Base-by-base conservation (phyloP, 148 eudicot species). In the Cornus suecica region DNA sequence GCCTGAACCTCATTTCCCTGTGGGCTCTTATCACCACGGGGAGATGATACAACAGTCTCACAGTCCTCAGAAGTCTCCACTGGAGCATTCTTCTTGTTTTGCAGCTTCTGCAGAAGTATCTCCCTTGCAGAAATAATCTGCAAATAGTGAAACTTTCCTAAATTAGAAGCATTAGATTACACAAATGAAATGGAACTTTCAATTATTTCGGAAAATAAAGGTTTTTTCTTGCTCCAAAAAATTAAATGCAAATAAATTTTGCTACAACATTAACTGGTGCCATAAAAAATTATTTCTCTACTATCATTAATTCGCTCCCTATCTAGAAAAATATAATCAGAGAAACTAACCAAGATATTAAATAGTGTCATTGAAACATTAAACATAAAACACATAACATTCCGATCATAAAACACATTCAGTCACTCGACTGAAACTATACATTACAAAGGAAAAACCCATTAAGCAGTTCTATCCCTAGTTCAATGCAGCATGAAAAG, bases 61-160 rank as follows among this genome's bases (percentile, higher is more conserved):
- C 80, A 67, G 28, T 77, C 74, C 28, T 82, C 84, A 25, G 91
- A 76, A 68, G 71, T 72, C 30, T 70, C 80, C 29, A 41, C 70
- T 22, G 74, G 76, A 60, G 75, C 63, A 70, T 75, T 74, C 75
- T 66, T 86, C 77, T 83, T 85, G 67, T 79, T 78, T 70, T 54
- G 74, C 80, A 88, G 86, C 81, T 82, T 80, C 77, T 65, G 69
- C 72, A 91, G 71, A 71, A 91, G 79, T 31, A 74, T 79, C 58
- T 78, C 83, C 68, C 90, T 85, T 75, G 87, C 85, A 80, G 88
- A 80, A 79, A 84, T 74, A 75, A 87, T 83, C 96, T 93, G 80
- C 66, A 87, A 31, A 67, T 54, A 78, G 25, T 27, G 54, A 20
- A 31, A 76, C 48, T 63, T 34, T 63, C 61, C 67, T 29, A 58